These are phyloP conservation scores for Colletotrichum lindemuthianum DNA, from an alignment of 2,329 filamentous ascomycete species.

Conservation along the genomic window DNA sequence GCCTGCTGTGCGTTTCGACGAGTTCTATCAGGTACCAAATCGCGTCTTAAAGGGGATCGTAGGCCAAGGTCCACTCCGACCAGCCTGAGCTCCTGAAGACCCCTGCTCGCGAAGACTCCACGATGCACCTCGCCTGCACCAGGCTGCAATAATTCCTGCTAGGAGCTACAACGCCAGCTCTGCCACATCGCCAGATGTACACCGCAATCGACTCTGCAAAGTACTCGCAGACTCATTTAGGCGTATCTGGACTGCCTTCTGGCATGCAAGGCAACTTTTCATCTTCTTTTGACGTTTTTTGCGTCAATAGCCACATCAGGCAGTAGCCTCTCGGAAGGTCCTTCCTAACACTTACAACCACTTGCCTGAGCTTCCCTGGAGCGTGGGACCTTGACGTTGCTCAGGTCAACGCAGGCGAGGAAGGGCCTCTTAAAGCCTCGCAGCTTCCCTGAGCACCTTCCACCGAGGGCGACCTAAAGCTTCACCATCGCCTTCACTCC, in stretches of 20 bases:
- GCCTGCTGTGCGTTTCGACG: slow-evolving; percentile 19
- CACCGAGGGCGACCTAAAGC: slow-evolving; percentile 1
- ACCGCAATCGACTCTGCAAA: not conserved
- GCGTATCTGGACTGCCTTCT: fast-evolving
- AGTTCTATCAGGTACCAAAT: slow-evolving; percentile 19
- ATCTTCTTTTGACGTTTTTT: not conserved
- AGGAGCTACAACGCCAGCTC: slow-evolving; percentile 21
- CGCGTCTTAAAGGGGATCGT: slow-evolving; percentile 21
- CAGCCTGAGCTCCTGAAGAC: slow-evolving; percentile 38
- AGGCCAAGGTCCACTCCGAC: slow-evolving; percentile 39
- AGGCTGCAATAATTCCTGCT: slow-evolving; percentile 45
- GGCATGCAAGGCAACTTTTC: fast-evolving
- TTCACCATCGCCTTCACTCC: slow-evolving; percentile 3
- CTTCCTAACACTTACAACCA: slow-evolving; percentile 31
- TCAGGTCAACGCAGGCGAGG: slow-evolving; percentile 33
- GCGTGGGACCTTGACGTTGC: slow-evolving; percentile 32
- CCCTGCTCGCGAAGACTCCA: slow-evolving; percentile 24
- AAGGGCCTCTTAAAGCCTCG: slow-evolving; percentile 35
- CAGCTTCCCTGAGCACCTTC: slow-evolving; percentile 20
- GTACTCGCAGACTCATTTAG: not conserved
- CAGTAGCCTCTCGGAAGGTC: not conserved
- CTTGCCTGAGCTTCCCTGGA: slow-evolving; percentile 26
- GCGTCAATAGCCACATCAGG: not conserved
- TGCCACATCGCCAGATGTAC: not conserved
- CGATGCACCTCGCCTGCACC: slow-evolving; percentile 42